These are phyloP conservation scores for Apiotrichum mycotoxinovorans DNA, from an alignment of 1,284 basidiomycete species.

Conservation along the genomic window DNA sequence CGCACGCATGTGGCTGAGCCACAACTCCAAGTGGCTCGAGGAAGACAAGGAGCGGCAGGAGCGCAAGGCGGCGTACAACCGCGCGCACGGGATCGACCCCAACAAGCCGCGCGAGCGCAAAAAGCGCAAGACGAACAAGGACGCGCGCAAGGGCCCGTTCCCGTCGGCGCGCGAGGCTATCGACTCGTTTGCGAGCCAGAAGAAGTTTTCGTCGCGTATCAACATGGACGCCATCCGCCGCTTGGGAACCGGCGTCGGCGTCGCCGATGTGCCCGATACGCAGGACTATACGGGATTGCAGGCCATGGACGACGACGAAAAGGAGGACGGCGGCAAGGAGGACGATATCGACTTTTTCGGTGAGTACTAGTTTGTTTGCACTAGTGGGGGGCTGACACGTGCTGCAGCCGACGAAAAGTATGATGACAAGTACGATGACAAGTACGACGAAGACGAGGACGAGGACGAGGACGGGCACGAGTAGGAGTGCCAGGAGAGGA, in stretches of 20 bases:
- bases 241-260: slow-evolving; percentile 21
- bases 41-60: slow-evolving; percentile 60
- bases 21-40: slow-evolving; percentile 91
- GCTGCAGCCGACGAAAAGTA: neutral
- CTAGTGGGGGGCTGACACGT: too few species aligned
- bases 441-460: slow-evolving; percentile 10
- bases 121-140: slow-evolving; percentile 20
- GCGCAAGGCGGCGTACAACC: slow-evolving; percentile 28
- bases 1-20: slow-evolving; percentile 93
- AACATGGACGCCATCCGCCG: slow-evolving; percentile 35
- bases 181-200: slow-evolving; percentile 28
- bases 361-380: neutral
- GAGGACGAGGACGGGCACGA: slow-evolving; percentile 6
- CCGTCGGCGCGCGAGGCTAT: slow-evolving; percentile 36
- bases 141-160: slow-evolving; percentile 33
- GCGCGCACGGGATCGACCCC: slow-evolving; percentile 32
- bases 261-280: slow-evolving; percentile 6
- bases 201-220: slow-evolving; percentile 42
- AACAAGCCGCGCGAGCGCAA: slow-evolving; percentile 13
- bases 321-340: slow-evolving; percentile 14
- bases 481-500: neutral
- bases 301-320: slow-evolving; percentile 27
- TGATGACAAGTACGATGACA: slow-evolving; percentile 9
- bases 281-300: slow-evolving; percentile 18
- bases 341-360: slow-evolving; percentile 7